Evolutionary conservation across 176 grass and related monocot species (phyloP).

Genomic region (Carex parvula): DNA sequence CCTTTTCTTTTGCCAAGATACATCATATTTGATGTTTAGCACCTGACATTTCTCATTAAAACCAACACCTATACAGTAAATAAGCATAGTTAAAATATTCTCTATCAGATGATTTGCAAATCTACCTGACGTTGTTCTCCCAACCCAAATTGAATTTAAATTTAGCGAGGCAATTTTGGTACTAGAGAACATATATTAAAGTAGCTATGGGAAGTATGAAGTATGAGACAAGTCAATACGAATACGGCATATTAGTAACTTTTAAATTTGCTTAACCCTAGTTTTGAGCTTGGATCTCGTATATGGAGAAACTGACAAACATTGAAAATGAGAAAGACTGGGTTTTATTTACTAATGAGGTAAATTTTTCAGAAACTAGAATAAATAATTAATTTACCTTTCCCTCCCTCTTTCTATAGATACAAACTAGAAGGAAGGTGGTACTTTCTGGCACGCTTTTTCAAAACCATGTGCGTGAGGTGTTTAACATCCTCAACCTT

Average conservation of each 20-base stretch:
- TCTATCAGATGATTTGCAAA: background rate
- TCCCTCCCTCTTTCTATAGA: background rate
- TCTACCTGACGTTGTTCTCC: background rate
- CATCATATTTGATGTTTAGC: background rate
- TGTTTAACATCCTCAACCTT: constrained; percentile 90
- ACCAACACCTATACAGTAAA: background rate
- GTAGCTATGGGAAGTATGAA: background rate
- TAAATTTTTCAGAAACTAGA: background rate
- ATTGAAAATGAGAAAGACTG: background rate
- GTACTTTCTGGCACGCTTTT: constrained; percentile 96
- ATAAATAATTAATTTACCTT: background rate
- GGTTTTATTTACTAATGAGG: background rate
- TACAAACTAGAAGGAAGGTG: constrained; percentile 84
- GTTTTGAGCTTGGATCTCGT: background rate
- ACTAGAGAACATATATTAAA: background rate
- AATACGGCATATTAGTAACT: background rate
- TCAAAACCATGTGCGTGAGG: constrained; percentile 84
- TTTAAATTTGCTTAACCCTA: background rate
- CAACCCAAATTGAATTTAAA: background rate
- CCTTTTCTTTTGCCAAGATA: background rate
- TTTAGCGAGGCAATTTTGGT: background rate
- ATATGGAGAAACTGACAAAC: background rate
- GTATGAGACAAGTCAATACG: background rate
- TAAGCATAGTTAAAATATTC: background rate
- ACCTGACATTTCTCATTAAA: background rate